Base-by-base conservation (phyloP, 2,329 filamentous ascomycete species). In the Chalaropsis thielavioides region DNA sequence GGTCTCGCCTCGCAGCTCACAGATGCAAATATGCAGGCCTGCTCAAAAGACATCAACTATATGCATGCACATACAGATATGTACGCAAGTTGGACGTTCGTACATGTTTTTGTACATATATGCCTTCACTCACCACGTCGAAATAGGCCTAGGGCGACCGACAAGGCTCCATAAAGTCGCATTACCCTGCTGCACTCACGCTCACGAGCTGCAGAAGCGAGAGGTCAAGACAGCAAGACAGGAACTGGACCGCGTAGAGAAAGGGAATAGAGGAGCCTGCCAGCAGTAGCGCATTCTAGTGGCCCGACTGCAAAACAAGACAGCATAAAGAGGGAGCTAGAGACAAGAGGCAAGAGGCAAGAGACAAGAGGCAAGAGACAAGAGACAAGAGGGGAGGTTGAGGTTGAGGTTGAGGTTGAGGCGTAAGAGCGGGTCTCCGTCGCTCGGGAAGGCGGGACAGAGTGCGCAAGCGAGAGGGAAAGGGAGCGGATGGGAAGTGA, bases 191-290 rank as follows among this genome's bases (percentile, higher is more conserved):
- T 56, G 15, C 22, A 31, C 51, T 27, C 22, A n/a, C 13, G 41
- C 41, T 43, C 41, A 19, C 51, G 51, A 24, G 51, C 51, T 56
- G 51, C 51, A 56, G 51, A 56, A 56, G 51, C 51, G 51, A 56
- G 41, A 43, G 41, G 17, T 43, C 41, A 43, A 43, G 41, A 43
- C 41, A 43, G 41, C 7, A 43, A 43, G 13, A 13, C 13, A n/a
- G 41, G 41, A n/a, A n/a, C 41, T n/a, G 11, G 41, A 15, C 17
- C 7, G 41, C 31, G 3, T 31, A 31, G 31, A 31, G 31, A 31
- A 31, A 31, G 6, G 6, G 6, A 6, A 31, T 31, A 2, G 6
- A 31, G n/a, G n/a, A 31, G 31, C 31, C 31, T 6, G 31, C 31
- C 31, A 31, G 31, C 31, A 31, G 31, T 31, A 31, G 31, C 31